Evolutionary conservation across 2,329 filamentous ascomycete genomes (phyloP).

Genomic region (Fusarium nygamai): DNA sequence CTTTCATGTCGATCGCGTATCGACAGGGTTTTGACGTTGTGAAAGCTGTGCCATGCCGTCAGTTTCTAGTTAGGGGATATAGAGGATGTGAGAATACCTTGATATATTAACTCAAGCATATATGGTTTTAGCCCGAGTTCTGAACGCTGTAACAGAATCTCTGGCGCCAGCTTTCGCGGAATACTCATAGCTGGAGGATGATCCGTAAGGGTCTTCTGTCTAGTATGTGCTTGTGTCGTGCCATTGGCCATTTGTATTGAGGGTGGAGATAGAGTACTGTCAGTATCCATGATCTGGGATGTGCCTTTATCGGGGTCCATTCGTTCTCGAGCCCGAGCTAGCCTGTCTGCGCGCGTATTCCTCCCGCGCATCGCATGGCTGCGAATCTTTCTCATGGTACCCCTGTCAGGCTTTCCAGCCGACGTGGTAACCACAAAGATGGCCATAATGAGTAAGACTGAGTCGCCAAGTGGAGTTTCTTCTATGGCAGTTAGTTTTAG

Average conservation of each 20-base stretch:
- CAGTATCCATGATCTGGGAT: fast-evolving
- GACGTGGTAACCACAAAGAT: not conserved
- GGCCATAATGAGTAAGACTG: fast-evolving
- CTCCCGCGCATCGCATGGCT: not conserved
- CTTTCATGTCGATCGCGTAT: not conserved
- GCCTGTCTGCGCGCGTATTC: not conserved
- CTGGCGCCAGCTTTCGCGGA: not conserved
- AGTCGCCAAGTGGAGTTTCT: fast-evolving
- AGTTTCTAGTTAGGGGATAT: fast-evolving
- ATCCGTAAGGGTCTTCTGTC: too few species aligned
- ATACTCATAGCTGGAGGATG: too few species aligned
- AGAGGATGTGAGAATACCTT: not conserved
- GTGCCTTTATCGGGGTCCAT: fast-evolving
- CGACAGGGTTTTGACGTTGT: not conserved
- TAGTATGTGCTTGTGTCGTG: too few species aligned
- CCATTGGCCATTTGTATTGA: too few species aligned
- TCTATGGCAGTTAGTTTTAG: fast-evolving
- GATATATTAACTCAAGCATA: not conserved
- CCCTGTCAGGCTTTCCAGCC: fast-evolving
- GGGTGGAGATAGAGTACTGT: too few species aligned
- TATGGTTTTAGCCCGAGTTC: not conserved
- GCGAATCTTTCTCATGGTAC: not conserved
- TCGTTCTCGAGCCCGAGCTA: not conserved
- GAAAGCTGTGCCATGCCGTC: not conserved
- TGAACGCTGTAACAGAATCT: not conserved